Conservation (phyloP, 768 basidiomycete genomes). For the Sarcodon sp. region DNA sequence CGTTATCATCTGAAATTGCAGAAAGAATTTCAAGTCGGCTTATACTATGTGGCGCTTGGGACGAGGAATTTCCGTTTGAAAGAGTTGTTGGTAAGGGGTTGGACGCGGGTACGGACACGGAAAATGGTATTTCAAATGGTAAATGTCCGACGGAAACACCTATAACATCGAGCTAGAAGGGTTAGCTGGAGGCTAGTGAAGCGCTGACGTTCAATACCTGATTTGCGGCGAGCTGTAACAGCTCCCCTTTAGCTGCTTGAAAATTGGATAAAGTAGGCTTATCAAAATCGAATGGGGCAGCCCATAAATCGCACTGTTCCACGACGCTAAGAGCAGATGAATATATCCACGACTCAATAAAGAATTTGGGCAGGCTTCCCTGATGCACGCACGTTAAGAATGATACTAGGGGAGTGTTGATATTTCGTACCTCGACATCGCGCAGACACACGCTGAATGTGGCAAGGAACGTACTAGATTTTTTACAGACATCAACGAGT, state of each 20-base stretch:
- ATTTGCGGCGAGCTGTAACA: slow-evolving; percentile 75
- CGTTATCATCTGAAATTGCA: slow-evolving; percentile 38
- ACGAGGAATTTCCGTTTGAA: slow-evolving; percentile 11
- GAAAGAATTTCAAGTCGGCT: slow-evolving; percentile 48
- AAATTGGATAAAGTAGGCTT: slow-evolving; percentile 34
- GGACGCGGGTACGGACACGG: slow-evolving; percentile 24
- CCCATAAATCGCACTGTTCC: slow-evolving; percentile 70
- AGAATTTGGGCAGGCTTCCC: slow-evolving; percentile 47
- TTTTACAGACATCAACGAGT: slow-evolving; percentile 57
- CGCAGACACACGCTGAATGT: slow-evolving; percentile 65
- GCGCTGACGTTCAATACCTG: slow-evolving; percentile 40
- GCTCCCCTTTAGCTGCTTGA: slow-evolving; percentile 76
- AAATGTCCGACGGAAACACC: slow-evolving; percentile 67
- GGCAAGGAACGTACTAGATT: slow-evolving; percentile 63
- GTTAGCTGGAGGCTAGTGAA: slow-evolving; percentile 2
- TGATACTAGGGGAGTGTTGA: background rate
- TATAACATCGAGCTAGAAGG: slow-evolving; percentile 64
- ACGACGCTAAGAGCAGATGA: slow-evolving; percentile 79
- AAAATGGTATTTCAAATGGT: slow-evolving; percentile 63
- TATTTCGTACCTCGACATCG: slow-evolving; percentile 50
- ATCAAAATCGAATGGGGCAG: slow-evolving; percentile 32
- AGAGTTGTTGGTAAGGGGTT: slow-evolving; percentile 5
- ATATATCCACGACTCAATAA: slow-evolving; percentile 90
- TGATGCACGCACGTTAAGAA: background rate
- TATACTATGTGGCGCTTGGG: slow-evolving; percentile 20